Evolutionary conservation across 139 green algal species (phyloP).

Genomic region (Eudorina sp.): DNA sequence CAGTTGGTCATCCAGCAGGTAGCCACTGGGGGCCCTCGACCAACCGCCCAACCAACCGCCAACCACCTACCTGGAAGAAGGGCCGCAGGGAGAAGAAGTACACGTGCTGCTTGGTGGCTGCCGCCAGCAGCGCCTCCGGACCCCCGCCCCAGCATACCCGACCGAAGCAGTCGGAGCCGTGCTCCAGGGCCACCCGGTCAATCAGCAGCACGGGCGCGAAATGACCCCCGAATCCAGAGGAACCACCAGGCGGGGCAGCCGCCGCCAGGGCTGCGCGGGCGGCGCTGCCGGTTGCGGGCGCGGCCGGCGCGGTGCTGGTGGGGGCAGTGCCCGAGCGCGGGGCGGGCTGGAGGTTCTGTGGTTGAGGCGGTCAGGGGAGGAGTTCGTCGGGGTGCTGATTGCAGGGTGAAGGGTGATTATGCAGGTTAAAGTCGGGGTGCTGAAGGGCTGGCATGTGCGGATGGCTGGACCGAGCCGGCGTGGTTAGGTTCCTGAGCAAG

Average conservation of each 20-base stretch:
- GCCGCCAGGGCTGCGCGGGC: background rate
- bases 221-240: slow-evolving; percentile 31
- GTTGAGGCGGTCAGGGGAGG: background rate
- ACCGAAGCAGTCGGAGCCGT: slow-evolving; percentile 51
- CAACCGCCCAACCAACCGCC: background rate
- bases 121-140: slow-evolving; percentile 48
- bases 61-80: slow-evolving; percentile 45
- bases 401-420: background rate
- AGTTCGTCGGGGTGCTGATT: background rate
- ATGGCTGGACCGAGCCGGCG: too few species aligned
- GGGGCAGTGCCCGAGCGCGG: background rate
- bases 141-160: slow-evolving; percentile 62
- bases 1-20: too few species aligned
- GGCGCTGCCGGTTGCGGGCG: background rate
- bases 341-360: slow-evolving; percentile 15
- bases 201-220: slow-evolving; percentile 51
- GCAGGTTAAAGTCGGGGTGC: too few species aligned
- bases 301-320: background rate
- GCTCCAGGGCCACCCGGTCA: background rate
- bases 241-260: background rate
- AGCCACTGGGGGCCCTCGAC: background rate
- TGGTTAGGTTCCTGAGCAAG: too few species aligned
- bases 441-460: too few species aligned
- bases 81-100: slow-evolving; percentile 58
- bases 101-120: slow-evolving; percentile 53